Evolutionary conservation across 225 moss, liverwort and hornwort genomes (phyloP), one percentile per base, ranked within the genome.

Genomic region (Marchantia paleacea): DNA sequence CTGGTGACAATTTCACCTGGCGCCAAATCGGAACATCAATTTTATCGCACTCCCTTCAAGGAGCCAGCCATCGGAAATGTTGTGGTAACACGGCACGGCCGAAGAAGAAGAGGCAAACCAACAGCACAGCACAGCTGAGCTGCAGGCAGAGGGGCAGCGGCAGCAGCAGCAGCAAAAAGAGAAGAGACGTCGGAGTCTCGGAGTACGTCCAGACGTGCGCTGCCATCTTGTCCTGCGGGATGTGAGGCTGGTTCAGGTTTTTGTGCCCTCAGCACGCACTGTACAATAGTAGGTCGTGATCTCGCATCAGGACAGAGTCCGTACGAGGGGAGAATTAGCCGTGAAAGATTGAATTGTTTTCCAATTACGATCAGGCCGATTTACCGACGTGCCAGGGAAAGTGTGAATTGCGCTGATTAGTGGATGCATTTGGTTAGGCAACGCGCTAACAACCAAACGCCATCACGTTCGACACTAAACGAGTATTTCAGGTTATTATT

Each of bases 381-480:
- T 7, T 71, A 12, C 66, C 66, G 49, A 47, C 47, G 16, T 49
- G 49, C 47, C 13, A 71, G 49, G 49, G 22, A 1, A 47, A 57
- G 31, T 69, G 20, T 19, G 20, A 50, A 71, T 0, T 71, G 70
- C 47, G 39, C 31, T 69, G 22, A 19, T 10, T 50, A 49, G 39
- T 29, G 12, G 47, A 49, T 19, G 70, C 39, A 71, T 47, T 49
- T 47, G 47, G 19, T 49, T 71, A 3, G 70, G 18, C 10, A 50
- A 71, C 70, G 70, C 70, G 70, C 39, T 47, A 71, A 71, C 6
- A 19, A 71, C 66, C n/a, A 26, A 67, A 67, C 66, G 66, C 39
- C 70, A 71, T 49, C 47, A 71, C 18, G 39, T 71, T 71, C 47
- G 19, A 49, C 49, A 71, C 70, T 71, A 50, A 71, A 47, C 70